Conservation (phyloP, 257 asterid genomes). For the Solanum peruvianum region DNA sequence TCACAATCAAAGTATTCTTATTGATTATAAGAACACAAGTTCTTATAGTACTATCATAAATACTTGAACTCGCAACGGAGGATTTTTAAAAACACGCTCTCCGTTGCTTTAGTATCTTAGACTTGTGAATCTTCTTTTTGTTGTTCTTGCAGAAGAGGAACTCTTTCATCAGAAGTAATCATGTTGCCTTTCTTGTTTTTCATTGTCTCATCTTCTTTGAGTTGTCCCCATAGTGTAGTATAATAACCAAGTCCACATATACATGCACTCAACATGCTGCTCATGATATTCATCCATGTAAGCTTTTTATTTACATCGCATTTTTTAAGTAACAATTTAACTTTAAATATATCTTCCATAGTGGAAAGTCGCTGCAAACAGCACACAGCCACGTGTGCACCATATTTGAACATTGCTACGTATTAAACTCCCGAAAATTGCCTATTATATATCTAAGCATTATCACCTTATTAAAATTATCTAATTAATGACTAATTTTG, state of each 20-base stretch:
- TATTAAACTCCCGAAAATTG: constrained; percentile 45
- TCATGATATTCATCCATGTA: background rate
- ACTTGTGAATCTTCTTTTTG: constrained; percentile 14
- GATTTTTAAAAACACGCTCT: constrained; percentile 7
- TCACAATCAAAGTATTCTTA: background rate
- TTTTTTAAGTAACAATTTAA: background rate
- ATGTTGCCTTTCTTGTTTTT: background rate
- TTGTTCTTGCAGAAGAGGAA: constrained; percentile 29
- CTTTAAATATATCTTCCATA: constrained; percentile 39
- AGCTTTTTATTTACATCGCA: background rate
- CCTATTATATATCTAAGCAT: constrained; percentile 11
- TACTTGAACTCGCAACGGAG: background rate
- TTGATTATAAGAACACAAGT: no score
- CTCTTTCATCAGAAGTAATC: constrained; percentile 13
- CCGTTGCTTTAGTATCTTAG: background rate
- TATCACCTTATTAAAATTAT: background rate
- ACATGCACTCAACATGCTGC: constrained; percentile 65
- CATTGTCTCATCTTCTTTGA: constrained; percentile 18
- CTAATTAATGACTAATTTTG: background rate
- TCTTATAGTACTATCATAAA: background rate
- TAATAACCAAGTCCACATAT: constrained; percentile 57
- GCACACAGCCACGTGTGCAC: constrained; percentile 44
- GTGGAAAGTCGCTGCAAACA: constrained; percentile 59
- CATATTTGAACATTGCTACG: constrained; percentile 51
- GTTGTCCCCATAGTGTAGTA: constrained; percentile 46